Percentiles rank a stretch among this genome's conserved stretches.
Conservation (phyloP, 1,284 basidiomycete genomes). For the Boletus semigastroideus region DNA sequence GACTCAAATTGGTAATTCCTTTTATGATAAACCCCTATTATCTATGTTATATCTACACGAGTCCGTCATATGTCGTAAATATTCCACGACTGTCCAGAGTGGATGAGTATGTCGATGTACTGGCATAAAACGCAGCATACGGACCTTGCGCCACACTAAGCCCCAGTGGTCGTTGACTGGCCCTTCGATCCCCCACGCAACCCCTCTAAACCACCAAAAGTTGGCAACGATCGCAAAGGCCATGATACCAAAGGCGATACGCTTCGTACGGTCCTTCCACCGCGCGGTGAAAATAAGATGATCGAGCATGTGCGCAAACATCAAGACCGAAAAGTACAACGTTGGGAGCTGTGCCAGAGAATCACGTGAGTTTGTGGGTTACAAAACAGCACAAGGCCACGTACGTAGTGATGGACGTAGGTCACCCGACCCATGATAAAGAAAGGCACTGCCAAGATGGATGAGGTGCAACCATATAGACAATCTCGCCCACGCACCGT, state of each 20-base stretch:
- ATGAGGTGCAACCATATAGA: constrained; percentile 7
- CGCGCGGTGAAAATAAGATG: constrained; percentile 86
- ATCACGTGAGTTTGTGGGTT: neutral
- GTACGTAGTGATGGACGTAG: constrained; percentile 85
- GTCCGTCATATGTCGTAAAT: constrained; percentile 13
- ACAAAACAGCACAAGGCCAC: constrained; percentile 28
- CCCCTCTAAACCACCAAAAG: constrained; percentile 93
- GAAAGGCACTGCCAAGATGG: constrained; percentile 71
- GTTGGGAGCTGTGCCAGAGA: constrained; percentile 74
- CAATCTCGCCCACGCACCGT: constrained; percentile 49
- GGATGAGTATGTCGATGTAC: constrained; percentile 1
- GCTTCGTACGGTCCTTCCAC: constrained; percentile 66
- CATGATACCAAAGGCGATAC: constrained; percentile 66
- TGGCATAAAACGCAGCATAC: constrained; percentile 22
- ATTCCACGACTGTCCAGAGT: constrained; percentile 22
- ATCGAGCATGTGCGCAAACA: constrained; percentile 89
- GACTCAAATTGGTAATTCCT: too few species aligned
- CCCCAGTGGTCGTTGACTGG: constrained; percentile 80
- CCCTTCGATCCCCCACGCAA: constrained; percentile 89
- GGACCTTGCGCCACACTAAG: constrained; percentile 76
- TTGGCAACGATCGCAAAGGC: constrained; percentile 64
- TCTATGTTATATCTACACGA: too few species aligned
- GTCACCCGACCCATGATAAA: constrained; percentile 95
- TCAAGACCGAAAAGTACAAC: constrained; percentile 92
- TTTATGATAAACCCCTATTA: too few species aligned